Conservation (phyloP, 345 rosid species). For the Corymbia maculata region DNA sequence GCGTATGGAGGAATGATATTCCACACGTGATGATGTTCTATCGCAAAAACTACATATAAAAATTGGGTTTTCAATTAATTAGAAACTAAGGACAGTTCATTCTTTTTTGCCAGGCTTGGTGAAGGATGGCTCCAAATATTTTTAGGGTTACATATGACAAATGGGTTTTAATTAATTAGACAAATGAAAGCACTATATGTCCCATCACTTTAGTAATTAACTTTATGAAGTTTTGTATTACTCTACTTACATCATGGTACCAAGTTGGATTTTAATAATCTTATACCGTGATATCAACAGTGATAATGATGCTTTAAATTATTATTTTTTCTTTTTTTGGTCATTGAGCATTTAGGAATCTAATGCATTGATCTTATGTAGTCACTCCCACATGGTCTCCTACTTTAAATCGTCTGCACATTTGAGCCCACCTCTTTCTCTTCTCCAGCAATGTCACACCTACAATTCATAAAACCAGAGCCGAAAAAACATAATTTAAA, state of each 20-base stretch:
- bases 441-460: no score
- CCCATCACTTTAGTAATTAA: neutral
- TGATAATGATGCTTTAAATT: neutral
- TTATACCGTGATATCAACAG: neutral
- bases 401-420: no score
- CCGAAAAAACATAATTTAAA: no score
- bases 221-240: neutral
- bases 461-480: no score
- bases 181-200: no score
- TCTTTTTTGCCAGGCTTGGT: neutral
- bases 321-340: neutral
- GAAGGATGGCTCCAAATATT: neutral
- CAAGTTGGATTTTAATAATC: neutral
- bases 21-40: neutral
- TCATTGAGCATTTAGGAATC: neutral
- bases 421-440: no score
- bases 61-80: neutral
- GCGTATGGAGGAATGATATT: neutral
- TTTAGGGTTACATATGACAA: neutral
- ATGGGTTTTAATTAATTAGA: neutral
- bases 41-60: neutral
- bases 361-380: no score
- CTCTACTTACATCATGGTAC: neutral
- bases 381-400: no score
- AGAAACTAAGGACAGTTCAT: neutral